These are phyloP conservation scores for Jaenimonas drosophilae DNA, from an alignment of 208 protist species.

Conservation along the genomic window DNA sequence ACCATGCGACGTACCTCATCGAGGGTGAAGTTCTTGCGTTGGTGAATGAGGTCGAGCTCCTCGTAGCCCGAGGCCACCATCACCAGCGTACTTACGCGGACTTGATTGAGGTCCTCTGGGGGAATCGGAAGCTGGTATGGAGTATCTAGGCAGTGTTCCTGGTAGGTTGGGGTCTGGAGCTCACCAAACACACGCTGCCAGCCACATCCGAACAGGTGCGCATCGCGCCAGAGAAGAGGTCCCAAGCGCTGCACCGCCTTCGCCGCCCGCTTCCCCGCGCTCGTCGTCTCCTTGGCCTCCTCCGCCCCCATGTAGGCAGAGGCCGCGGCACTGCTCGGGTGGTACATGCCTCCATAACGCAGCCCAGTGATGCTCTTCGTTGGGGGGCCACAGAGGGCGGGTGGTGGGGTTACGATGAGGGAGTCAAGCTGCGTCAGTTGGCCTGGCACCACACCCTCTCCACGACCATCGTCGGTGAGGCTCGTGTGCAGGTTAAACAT, in stretches of 20 bases:
- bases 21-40: constrained; percentile 32
- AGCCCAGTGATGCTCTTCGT: constrained; percentile 2
- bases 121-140: too few relatives aligned
- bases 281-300: constrained; percentile 7
- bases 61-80: constrained; percentile 68
- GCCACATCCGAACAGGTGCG: constrained; percentile 39
- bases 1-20: constrained; percentile 58
- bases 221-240: constrained; percentile 57
- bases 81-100: constrained; percentile 40
- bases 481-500: constrained; percentile 2
- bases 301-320: constrained; percentile 4
- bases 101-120: neutral
- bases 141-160: constrained; percentile 1
- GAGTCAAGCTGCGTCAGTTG: neutral
- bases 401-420: neutral
- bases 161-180: constrained; percentile 4
- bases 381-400: neutral
- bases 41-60: constrained; percentile 49
- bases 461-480: neutral
- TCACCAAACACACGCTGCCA: constrained; percentile 45
- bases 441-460: neutral
- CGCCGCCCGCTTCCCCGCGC: constrained; percentile 10
- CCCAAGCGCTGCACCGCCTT: constrained; percentile 27
- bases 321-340: constrained; percentile 8
- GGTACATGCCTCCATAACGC: neutral